These are phyloP conservation scores for Neofusicoccum laricinum DNA, from an alignment of 2,329 filamentous ascomycete genomes.

Conservation along the genomic window DNA sequence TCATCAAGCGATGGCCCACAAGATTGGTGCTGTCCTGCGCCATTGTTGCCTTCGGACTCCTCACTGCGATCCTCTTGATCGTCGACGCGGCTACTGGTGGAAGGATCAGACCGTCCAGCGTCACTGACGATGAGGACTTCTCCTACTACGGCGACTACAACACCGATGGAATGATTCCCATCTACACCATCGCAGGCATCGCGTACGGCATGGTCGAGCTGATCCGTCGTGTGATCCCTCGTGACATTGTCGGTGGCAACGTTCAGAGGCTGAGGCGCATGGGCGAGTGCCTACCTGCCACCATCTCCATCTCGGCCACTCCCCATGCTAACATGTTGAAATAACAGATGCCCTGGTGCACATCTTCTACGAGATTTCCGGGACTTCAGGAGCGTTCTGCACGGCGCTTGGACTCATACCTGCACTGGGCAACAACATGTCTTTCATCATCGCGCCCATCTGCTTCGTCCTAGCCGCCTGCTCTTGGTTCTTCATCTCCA, in stretches of 20 bases:
- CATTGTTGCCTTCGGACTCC: constrained; percentile 46
- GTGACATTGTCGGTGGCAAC: constrained; percentile 52
- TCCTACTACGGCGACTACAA: constrained; percentile 46
- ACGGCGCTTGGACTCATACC: constrained; percentile 52
- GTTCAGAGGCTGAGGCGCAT: constrained; percentile 49
- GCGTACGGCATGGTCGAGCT: constrained; percentile 50
- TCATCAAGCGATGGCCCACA: constrained; percentile 49
- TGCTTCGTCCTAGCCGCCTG: constrained; percentile 44
- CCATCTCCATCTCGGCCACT: no score
- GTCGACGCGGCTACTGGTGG: constrained; percentile 50
- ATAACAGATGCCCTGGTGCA: constrained; percentile 39
- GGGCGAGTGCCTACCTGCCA: constrained; percentile 25
- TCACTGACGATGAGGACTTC: constrained; percentile 31
- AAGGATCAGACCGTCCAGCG: constrained; percentile 36
- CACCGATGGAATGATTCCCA: constrained; percentile 50
- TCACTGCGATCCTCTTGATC: constrained; percentile 48
- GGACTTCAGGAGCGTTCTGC: constrained; percentile 47
- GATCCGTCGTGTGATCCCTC: constrained; percentile 50
- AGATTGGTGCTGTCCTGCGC: constrained; percentile 46
- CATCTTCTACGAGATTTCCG: constrained; percentile 50
- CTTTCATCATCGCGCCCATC: constrained; percentile 48
- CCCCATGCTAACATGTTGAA: not conserved
- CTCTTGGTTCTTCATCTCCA: constrained; percentile 48
- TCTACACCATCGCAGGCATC: constrained; percentile 45
- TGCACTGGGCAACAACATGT: constrained; percentile 50